phyloP scores from a whole-genome alignment of 2,329 filamentous ascomycete genomes.

The Purpureocillium lavendulum region DNA sequence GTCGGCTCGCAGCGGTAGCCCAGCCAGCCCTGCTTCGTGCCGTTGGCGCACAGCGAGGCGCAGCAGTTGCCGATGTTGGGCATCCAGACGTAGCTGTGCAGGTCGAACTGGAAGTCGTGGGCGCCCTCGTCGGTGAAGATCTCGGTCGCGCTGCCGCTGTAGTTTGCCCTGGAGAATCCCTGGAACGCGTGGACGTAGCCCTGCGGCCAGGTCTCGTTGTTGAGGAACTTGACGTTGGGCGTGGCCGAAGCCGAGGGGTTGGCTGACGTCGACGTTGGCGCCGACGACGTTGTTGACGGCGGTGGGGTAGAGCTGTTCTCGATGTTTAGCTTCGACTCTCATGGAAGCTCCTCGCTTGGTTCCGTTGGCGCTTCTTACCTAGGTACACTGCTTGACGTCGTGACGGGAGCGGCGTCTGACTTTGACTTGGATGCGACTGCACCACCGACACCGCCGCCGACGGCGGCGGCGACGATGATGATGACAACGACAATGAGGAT shows the following conservation, averaged over 20 bases:
- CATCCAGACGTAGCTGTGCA: background rate
- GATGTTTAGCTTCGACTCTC: too few relatives aligned
- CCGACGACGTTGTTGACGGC: background rate
- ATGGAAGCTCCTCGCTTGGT: too few relatives aligned
- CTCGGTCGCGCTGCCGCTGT: background rate
- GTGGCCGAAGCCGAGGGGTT: conserved; percentile 6
- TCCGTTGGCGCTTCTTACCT: too few relatives aligned
- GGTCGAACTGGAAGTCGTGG: conserved; percentile 1
- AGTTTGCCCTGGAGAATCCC: background rate
- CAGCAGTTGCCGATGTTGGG: background rate
- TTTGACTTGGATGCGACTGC: background rate
- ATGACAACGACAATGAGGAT: background rate
- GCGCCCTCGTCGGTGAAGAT: background rate
- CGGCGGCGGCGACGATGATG: background rate
- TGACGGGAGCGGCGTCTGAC: background rate
- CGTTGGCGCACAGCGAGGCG: background rate
- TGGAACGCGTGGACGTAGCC: background rate
- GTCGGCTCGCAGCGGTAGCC: background rate
- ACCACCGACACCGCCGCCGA: background rate
- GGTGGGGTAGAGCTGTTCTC: conserved; percentile 1
- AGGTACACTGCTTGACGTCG: background rate
- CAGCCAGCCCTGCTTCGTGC: background rate
- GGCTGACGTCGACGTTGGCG: conserved; percentile 2
- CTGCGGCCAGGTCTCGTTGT: background rate
- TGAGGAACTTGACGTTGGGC: background rate